Evolutionary conservation across 768 basidiomycete genomes (phyloP), one percentile per base, ranked within the genome.

Genomic region (Podaxis rugospora): DNA sequence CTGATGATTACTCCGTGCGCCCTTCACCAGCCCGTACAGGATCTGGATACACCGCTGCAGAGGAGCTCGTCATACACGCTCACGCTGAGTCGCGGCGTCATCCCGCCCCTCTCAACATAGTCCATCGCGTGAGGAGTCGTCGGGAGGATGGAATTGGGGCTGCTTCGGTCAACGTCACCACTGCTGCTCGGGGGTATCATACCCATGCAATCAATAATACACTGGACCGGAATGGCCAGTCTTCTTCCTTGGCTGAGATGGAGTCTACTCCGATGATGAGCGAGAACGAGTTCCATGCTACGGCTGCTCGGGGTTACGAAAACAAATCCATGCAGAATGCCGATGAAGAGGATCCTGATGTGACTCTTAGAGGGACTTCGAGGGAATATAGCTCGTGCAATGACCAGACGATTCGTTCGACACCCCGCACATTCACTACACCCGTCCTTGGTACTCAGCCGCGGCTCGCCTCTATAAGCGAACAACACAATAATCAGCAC

Each of bases 21-120:
- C 57, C 68, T 28, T 62, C 66, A 2, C 68, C 70, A 14, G 70
- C 59, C 5, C 70, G 71, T 32, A 69, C 70, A 25, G 58, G 68
- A 32, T 77, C 81, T 1, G 88, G 88, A 1, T 90, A 85, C 64
- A 90, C 89, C 0, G 76, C 86, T 1, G 77, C 88, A 0, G 89
- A 90, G 68, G 83, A 87, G 70, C 80, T 83, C 63, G 83, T 90
- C 53, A 80, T 90, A 68, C 86, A 84, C 71, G 63, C 86, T 71
- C 75, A 79, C 71, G 70, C 76, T 2, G 75, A 80, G 61, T 69
- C 67, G 55, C 63, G 72, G 7, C 69, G 75, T 6, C 69, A 74
- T 5, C 77, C 76, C 28, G 68, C 71, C 5, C 75, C 76, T 51
- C 66, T 79, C 39, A 73, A 76, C 61, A 65, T 78, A 16, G 64